Conservation (phyloP, 495 filamentous ascomycete species). For the Aspergillus bertholletiae region DNA sequence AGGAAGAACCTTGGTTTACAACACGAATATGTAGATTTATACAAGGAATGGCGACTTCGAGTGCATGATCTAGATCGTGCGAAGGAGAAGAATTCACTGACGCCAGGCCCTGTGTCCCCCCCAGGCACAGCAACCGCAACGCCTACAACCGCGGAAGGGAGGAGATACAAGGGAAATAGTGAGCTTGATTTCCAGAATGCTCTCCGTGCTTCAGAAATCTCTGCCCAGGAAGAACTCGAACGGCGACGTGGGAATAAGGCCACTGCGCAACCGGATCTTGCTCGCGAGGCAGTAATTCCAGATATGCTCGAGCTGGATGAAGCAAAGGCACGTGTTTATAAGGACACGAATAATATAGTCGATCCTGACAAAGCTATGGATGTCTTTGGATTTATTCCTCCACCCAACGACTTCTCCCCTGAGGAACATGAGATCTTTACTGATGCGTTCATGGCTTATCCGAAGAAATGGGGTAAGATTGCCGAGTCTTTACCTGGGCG, state of each 20-base stretch:
- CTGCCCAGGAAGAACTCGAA: conserved; percentile 70
- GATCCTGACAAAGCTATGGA: conserved; percentile 62
- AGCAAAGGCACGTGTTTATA: conserved; percentile 51
- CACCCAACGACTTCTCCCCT: conserved; percentile 76
- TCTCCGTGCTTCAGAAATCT: conserved; percentile 71
- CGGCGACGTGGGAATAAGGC: conserved; percentile 61
- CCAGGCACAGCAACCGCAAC: conserved; percentile 35
- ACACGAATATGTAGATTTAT: conserved; percentile 39
- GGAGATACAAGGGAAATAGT: conserved; percentile 61
- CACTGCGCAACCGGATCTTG: conserved; percentile 69
- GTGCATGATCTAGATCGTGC: conserved; percentile 60
- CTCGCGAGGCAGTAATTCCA: conserved; percentile 82
- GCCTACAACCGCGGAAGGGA: conserved; percentile 50
- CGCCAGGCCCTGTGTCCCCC: conserved; percentile 47
- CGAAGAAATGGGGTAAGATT: conserved; percentile 92
- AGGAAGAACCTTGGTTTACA: conserved; percentile 39
- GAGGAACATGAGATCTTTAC: conserved; percentile 78
- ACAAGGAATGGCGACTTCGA: conserved; percentile 45
- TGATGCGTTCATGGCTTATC: conserved; percentile 70
- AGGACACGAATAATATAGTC: conserved; percentile 70
- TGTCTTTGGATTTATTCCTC: conserved; percentile 69
- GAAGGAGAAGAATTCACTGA: conserved; percentile 52
- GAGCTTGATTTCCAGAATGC: conserved; percentile 77
- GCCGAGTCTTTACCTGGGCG: conserved; percentile 68
- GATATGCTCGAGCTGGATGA: conserved; percentile 62